Evolutionary conservation across 1,139 yeast genomes (phyloP).

Genomic region (Kurtzmaniella quercitrusa): DNA sequence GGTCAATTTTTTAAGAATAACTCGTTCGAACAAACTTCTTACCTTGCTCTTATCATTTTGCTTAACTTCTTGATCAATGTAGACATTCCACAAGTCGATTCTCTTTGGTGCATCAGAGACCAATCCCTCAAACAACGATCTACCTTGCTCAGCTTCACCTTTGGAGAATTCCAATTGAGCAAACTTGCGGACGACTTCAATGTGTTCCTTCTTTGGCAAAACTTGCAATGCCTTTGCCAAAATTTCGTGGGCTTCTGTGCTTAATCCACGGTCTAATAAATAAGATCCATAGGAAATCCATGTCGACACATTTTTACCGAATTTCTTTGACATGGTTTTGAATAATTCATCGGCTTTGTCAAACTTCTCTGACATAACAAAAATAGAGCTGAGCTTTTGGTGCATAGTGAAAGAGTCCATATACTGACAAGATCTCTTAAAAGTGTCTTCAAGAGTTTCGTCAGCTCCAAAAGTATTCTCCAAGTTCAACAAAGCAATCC

Average conservation of each 20-base stretch:
- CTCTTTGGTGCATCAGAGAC: conserved; percentile 87
- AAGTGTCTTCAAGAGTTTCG: conserved; percentile 73
- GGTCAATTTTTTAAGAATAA: conserved; percentile 61
- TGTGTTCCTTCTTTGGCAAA: conserved; percentile 72
- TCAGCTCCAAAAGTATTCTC: conserved; percentile 91
- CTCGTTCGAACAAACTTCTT: conserved; percentile 81
- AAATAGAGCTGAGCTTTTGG: conserved; percentile 73
- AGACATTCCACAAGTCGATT: conserved; percentile 91
- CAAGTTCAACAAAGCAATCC: conserved; percentile 93
- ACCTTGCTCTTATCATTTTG: conserved; percentile 54
- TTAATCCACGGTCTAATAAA: conserved; percentile 55
- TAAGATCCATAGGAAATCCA: conserved; percentile 82
- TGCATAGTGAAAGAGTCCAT: conserved; percentile 87
- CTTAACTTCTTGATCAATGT: conserved; percentile 88
- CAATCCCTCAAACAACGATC: conserved; percentile 91
- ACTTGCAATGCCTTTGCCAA: conserved; percentile 70
- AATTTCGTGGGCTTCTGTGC: conserved; percentile 63
- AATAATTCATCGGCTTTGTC: conserved; percentile 69
- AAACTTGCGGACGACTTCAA: conserved; percentile 80
- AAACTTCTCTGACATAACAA: conserved; percentile 65
- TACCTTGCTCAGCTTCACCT: conserved; percentile 92
- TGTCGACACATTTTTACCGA: conserved; percentile 63
- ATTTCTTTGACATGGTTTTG: conserved; percentile 71
- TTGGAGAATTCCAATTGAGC: conserved; percentile 82
- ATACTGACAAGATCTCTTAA: conserved; percentile 81